Base-by-base conservation (phyloP, 768 basidiomycete species). In the Favolaschia claudopus region DNA sequence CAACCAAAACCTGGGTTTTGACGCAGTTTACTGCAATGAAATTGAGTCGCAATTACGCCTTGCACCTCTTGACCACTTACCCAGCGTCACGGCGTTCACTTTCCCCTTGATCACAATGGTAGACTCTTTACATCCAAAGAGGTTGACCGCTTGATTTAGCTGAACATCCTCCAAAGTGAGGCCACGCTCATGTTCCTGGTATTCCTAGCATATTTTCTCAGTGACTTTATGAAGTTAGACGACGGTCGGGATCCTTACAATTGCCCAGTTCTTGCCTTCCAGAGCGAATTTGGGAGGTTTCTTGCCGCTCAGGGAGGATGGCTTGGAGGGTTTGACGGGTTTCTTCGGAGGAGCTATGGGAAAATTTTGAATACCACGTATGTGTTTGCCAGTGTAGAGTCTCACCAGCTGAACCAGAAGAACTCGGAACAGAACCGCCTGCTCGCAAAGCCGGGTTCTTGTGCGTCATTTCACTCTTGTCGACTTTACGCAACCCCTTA, bases 381-480 rank as follows among this genome's bases (percentile, higher is more conserved):
- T 46, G n/a, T 38, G 52, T 22, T 52, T 5, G 9, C 31, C 32
- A 47, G 13, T 14, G 13, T 10, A 9, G 12, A 19, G 32, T 29
- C 70, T 61, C 22, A 77, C 76, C 58, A 55, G 70, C 19, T 33
- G 75, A 54, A 15, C 73, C 47, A 42, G 82, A 65, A 46, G 77
- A 70, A 2, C 75, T 69, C 43, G 81, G 76, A 65, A 81, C 77
- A 54, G 74, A 67, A 72, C 81, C 69, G 81, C 87, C 66, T 79
- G 92, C 85, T 28, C 97, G 79, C 33, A 99, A 76, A 10, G 87
- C 84, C 0, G 97, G 96, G 69, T 99, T 99, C 82, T 99, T 99
- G 80, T 99, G 97, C 4, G 95, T 98, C 95, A 96, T 96, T 73
- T 98, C 91, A 62, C 92, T 95, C 79, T 88, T 91, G 70, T 95